phyloP scores from a whole-genome alignment of 2,329 filamentous ascomycete species.

The Botrytis cinerea region DNA sequence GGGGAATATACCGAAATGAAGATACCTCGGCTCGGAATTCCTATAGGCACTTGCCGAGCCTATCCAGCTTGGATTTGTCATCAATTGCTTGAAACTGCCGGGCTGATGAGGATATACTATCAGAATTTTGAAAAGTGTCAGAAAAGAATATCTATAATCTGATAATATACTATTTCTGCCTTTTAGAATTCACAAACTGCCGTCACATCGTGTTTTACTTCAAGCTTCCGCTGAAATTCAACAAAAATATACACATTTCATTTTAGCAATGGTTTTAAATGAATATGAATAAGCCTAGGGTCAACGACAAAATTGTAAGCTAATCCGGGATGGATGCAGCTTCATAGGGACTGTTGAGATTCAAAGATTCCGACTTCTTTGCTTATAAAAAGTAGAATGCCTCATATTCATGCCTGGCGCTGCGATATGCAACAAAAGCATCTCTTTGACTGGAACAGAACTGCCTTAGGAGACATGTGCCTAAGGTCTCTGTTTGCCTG shows the following conservation, averaged over 20 bases:
- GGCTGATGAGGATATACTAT: neutral
- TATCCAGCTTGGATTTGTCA: neutral
- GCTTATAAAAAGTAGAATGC: neutral
- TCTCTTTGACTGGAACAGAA: neutral
- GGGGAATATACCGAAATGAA: conserved; percentile 8
- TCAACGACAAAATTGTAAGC: neutral
- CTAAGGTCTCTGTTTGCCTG: neutral
- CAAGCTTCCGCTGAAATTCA: neutral
- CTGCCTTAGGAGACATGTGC: neutral
- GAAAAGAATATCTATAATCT: neutral
- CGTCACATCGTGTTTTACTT: too few species aligned
- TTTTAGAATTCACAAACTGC: too few species aligned
- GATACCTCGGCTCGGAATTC: conserved; percentile 15
- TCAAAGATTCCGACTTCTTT: neutral
- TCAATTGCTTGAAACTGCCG: neutral
- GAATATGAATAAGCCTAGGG: neutral
- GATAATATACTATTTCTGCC: neutral
- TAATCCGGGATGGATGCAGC: neutral
- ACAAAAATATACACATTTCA: neutral
- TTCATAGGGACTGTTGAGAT: neutral
- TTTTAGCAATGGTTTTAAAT: neutral
- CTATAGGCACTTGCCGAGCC: neutral
- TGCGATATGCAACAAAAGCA: conserved; percentile 6
- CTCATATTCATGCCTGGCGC: conserved; percentile 13
- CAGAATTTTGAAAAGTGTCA: neutral